Percentiles rank a stretch among this genome's conserved stretches.
These are phyloP conservation scores for Neoboletus brunneissimus DNA, from an alignment of 768 basidiomycete genomes.

Conservation along the genomic window DNA sequence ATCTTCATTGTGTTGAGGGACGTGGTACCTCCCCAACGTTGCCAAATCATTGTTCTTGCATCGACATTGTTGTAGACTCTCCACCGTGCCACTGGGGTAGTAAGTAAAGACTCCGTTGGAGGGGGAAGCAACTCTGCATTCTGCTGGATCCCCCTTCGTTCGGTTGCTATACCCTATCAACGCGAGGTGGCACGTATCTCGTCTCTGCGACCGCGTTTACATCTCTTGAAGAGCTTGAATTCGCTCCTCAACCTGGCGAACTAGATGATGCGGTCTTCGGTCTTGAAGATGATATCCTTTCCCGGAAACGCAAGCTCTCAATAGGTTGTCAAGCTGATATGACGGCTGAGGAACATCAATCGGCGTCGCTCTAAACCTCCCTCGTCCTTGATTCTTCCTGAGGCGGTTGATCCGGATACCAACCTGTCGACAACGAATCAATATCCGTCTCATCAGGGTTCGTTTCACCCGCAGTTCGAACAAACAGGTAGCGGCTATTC, in stretches of 20 bases:
- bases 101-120: conserved; percentile 51
- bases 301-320: conserved; percentile 41
- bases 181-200: neutral
- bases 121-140: conserved; percentile 55
- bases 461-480: conserved; percentile 29
- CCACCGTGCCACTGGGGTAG: conserved; percentile 57
- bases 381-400: conserved; percentile 9
- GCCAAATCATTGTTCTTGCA: neutral
- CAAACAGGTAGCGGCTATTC: conserved; percentile 37
- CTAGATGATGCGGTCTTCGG: conserved; percentile 46
- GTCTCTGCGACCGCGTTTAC: neutral
- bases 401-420: neutral
- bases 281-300: conserved; percentile 45
- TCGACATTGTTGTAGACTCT: conserved; percentile 50
- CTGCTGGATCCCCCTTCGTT: conserved; percentile 42
- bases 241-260: neutral
- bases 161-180: conserved; percentile 48
- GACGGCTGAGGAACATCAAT: conserved; percentile 59
- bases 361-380: conserved; percentile 20
- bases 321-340: conserved; percentile 49
- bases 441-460: neutral
- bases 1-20: conserved; percentile 61
- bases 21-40: conserved; percentile 66
- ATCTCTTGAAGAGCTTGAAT: neutral
- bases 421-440: too few species aligned